A percentile compares a stretch with the other conserved stretches of the same genome.
phyloP scores from a whole-genome alignment of 495 filamentous ascomycete genomes.

The Trichoderma erinaceum region DNA sequence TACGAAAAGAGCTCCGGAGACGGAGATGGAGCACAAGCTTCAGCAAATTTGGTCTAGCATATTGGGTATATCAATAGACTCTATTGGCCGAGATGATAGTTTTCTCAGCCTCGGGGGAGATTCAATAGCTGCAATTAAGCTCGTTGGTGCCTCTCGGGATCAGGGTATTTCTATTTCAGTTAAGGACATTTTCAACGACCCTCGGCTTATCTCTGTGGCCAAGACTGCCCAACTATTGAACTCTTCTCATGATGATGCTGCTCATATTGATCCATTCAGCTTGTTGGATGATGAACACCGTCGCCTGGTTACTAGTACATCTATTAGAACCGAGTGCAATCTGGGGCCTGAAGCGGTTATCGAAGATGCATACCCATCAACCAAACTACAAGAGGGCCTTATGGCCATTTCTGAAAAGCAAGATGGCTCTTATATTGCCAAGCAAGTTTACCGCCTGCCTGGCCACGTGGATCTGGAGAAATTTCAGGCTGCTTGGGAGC shows the following conservation, averaged over 20 bases:
- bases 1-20: conserved; percentile 9
- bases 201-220: conserved; percentile 8
- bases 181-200: conserved; percentile 12
- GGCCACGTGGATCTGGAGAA: conserved; percentile 22
- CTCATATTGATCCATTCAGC: neutral
- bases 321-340: conserved; percentile 29
- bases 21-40: neutral
- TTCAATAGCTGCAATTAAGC: conserved; percentile 33
- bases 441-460: conserved; percentile 21
- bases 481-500: conserved; percentile 16
- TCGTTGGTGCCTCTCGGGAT: conserved; percentile 36
- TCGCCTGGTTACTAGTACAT: neutral
- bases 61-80: neutral
- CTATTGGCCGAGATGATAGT: conserved; percentile 40
- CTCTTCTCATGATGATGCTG: neutral
- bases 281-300: neutral
- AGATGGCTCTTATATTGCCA: conserved; percentile 41
- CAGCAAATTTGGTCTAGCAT: neutral
- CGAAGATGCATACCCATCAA: conserved; percentile 51
- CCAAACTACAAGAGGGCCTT: conserved; percentile 52
- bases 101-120: conserved; percentile 43
- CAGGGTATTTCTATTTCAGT: conserved; percentile 7
- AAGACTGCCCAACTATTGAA: neutral
- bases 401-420: conserved; percentile 3
- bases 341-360: neutral